Evolutionary conservation across 2,329 filamentous ascomycete genomes (phyloP).

Genomic region (Colletotrichum sp.): DNA sequence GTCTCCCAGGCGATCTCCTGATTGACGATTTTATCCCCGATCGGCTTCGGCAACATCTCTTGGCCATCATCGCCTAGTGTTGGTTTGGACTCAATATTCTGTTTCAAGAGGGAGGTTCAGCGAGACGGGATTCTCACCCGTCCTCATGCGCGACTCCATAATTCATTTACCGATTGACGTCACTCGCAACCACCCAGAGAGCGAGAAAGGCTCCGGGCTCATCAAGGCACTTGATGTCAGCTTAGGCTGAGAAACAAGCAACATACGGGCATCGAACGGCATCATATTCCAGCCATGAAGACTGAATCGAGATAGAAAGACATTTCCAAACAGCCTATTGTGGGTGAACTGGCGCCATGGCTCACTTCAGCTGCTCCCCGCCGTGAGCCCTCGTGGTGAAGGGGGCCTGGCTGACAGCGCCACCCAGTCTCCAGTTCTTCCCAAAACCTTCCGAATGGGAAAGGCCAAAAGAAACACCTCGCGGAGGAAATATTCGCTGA

Average conservation of each 20-base stretch:
- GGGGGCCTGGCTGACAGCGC: neutral
- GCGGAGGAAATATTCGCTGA: neutral
- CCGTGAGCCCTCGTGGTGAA: neutral
- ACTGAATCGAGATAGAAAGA: neutral
- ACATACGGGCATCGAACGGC: neutral
- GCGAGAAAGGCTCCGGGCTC: neutral
- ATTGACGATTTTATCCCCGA: neutral
- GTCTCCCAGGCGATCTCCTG: neutral
- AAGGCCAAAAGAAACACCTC: neutral
- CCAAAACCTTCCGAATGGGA: neutral
- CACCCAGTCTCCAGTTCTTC: neutral
- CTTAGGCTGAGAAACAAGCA: neutral
- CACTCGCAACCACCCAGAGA: neutral
- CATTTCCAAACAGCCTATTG: neutral
- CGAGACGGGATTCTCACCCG: neutral
- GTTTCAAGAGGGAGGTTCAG: neutral
- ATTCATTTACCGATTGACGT: neutral
- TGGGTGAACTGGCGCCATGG: neutral
- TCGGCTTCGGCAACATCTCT: neutral
- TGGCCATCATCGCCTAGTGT: neutral
- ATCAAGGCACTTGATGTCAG: neutral
- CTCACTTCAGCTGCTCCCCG: neutral
- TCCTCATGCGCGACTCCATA: neutral
- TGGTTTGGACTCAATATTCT: neutral
- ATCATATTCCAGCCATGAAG: neutral